Percentiles rank a stretch among this genome's conserved stretches.
Conservation (phyloP, 306 rosid species). For the Citrullus colocynthis region DNA sequence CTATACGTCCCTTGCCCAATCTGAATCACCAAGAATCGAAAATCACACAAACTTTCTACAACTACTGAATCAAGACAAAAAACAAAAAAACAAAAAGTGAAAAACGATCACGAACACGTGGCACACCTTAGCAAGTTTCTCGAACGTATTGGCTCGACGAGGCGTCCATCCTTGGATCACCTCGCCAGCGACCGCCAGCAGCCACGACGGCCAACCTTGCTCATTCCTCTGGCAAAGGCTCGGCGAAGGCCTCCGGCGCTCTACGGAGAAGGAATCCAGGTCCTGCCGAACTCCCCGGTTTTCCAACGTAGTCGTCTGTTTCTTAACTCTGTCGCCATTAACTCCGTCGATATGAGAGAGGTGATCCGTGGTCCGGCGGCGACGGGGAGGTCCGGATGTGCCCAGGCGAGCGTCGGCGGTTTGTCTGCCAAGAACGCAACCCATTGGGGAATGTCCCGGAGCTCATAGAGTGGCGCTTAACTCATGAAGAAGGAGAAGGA, state of each 20-base stretch:
- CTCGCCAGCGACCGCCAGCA: slow-evolving; percentile 80
- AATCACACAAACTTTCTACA: not conserved
- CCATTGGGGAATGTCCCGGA: slow-evolving; percentile 48
- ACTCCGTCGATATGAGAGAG: slow-evolving; percentile 9
- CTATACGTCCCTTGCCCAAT: slow-evolving; percentile 99
- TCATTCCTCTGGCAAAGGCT: slow-evolving; percentile 30
- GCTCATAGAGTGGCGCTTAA: slow-evolving; percentile 11
- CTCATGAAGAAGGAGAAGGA: slow-evolving; percentile 20
- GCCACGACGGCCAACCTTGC: slow-evolving; percentile 97
- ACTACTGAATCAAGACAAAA: not conserved
- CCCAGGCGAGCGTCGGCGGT: slow-evolving; percentile 7
- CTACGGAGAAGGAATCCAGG: slow-evolving; percentile 41
- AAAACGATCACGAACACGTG: not conserved
- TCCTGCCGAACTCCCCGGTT: slow-evolving; percentile 21
- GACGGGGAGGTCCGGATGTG: slow-evolving; percentile 1
- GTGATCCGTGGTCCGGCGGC: slow-evolving; percentile 20
- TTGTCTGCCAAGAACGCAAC: slow-evolving; percentile 64
- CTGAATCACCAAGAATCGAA: slow-evolving; percentile 24
- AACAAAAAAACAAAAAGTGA: not conserved
- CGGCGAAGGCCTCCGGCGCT: slow-evolving; percentile 39
- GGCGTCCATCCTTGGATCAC: slow-evolving; percentile 91
- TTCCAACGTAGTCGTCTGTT: slow-evolving; percentile 10
- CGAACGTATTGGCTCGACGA: slow-evolving; percentile 87
- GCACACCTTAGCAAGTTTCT: slow-evolving; percentile 87
- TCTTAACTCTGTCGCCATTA: slow-evolving; percentile 20